Percentiles rank a stretch among this genome's conserved stretches.
Conservation (phyloP, 495 filamentous ascomycete species). For the Evansstolkia leycettana region DNA sequence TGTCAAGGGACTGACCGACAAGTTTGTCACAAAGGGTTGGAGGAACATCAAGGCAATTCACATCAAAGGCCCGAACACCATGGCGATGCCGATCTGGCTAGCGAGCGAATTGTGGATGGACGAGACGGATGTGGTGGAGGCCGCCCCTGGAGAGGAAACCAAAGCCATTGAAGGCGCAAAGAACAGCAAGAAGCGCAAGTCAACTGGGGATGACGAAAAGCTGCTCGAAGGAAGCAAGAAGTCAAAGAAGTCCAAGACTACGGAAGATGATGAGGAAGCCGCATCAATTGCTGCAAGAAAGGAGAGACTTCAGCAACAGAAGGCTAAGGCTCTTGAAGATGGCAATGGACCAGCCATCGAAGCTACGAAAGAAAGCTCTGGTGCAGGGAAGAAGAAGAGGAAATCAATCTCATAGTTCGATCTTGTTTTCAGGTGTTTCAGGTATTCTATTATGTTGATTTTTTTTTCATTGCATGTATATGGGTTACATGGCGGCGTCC, state of each 20-base stretch:
- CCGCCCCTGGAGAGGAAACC: constrained; percentile 32
- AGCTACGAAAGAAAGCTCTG: constrained; percentile 12
- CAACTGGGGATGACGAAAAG: constrained; percentile 42
- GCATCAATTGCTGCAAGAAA: constrained; percentile 42
- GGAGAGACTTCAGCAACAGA: constrained; percentile 44
- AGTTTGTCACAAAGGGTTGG: constrained; percentile 75
- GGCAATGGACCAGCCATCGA: constrained; percentile 12
- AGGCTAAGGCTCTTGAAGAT: constrained; percentile 34
- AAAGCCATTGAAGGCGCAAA: constrained; percentile 40
- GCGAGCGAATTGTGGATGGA: constrained; percentile 83
- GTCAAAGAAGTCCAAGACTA: constrained; percentile 32
- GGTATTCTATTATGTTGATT: constrained; percentile 7
- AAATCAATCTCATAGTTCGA: constrained; percentile 29
- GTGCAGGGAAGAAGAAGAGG: constrained; percentile 29
- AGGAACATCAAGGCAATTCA: constrained; percentile 69
- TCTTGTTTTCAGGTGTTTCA: constrained; percentile 6
- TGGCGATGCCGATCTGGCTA: constrained; percentile 82
- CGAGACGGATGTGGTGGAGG: constrained; percentile 62
- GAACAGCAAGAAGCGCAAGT: constrained; percentile 55
- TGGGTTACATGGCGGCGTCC: constrained; percentile 17
- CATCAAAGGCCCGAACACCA: constrained; percentile 78
- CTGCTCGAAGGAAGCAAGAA: constrained; percentile 47
- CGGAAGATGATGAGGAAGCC: constrained; percentile 34
- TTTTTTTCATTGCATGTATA: constrained; percentile 3
- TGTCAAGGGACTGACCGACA: constrained; percentile 53